Base-by-base conservation (phyloP, 148 eudicot species). In the Dianthus caryophyllus region DNA sequence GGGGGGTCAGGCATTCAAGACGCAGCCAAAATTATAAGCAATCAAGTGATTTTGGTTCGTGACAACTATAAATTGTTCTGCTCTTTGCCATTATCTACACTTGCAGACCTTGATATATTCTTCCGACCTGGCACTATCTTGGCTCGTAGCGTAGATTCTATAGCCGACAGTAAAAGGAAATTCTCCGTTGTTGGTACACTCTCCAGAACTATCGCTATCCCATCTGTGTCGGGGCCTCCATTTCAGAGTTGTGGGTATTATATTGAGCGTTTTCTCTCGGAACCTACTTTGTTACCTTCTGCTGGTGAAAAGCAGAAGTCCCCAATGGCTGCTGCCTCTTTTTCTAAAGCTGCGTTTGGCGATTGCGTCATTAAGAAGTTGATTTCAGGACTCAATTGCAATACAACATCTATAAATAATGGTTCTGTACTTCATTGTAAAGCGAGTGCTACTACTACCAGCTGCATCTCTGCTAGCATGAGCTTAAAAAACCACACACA, bases 211-310 rank as follows among this genome's bases (percentile, higher is more conserved):
- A 76, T 89, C 69, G 82, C 91, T 24, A 70, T 71, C 62, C 96
- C 96, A 52, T 89, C 96, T 50, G 85, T 89, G 36, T 86, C 91
- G 46, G 91, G 91, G 50, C 91, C 91, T 72, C 64, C 85, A 49
- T 86, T 78, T 70, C 84, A 89, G 68, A 80, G 70, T 66, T 86
- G 85, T 71, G 86, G 82, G 18, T 86, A 86, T 78, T 87, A 84
- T 72, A 57, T 81, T 59, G 85, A 84, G 67, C 68, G 79, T 41
- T 68, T 84, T 39, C 56, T 80, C 61, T 77, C 84, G 26, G 82
- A 81, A 53, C 61, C 79, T 17, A 65, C 50, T 58, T 71, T 31
- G 24, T 54, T 73, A 16, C 31, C 69, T 39, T 44, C 29, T 20
- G 65, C 16, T 25, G 64, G 48, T 47, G 76, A 75, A 26, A 58